Base-by-base conservation (phyloP, 352 stramenopile species). In the Globisporangium canariense region DNA sequence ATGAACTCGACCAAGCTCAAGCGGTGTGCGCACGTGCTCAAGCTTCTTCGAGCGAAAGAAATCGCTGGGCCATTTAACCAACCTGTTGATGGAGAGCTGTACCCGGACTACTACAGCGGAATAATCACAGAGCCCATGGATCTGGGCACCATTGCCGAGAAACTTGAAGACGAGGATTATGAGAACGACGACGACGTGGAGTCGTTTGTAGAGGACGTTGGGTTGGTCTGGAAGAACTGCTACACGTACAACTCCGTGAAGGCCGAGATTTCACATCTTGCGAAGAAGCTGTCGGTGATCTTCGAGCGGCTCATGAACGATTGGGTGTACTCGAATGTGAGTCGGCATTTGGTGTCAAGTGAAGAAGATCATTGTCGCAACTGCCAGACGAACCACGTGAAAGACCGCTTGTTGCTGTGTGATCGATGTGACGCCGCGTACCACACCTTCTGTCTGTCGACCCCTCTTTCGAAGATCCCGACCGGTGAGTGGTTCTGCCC, bases 171-270 rank as follows among this genome's bases (percentile, higher is more conserved):
- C 64, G 84, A 93, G 63, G 87, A 95, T 46, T 95, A 95, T 57
- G 85, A 92, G 57, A 78, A 86, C 49, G 84, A 94, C 54, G 76
- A 87, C 45, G 87, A 93, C 38, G 76, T 93, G 6, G 85, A 92
- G 18, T 77, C 78, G 2, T 93, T 95, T 57, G 72, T 94, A 5
- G 87, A 94, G 13, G 87, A 95, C 58, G 84, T 95, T 18, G 62
- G 83, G 30, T 61, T 93, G 18, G 83, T 95, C 16, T 94, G 83
- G 85, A 94, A 86, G 73, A 95, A 95, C 41, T 95, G 87, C 53
- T 92, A 86, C 64, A 74, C 82, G 28, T 95, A 90, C 75, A 95
- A 95, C 53, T 93, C 83, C 28, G 55, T 89, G 53, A 88, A 89
- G 69, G 83, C 87, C 0, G 83, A 91, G 62, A 95, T 95, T 46